phyloP scores from a whole-genome alignment of 371 early-diverging fungal genomes.

The Spiromyces aspiralis region DNA sequence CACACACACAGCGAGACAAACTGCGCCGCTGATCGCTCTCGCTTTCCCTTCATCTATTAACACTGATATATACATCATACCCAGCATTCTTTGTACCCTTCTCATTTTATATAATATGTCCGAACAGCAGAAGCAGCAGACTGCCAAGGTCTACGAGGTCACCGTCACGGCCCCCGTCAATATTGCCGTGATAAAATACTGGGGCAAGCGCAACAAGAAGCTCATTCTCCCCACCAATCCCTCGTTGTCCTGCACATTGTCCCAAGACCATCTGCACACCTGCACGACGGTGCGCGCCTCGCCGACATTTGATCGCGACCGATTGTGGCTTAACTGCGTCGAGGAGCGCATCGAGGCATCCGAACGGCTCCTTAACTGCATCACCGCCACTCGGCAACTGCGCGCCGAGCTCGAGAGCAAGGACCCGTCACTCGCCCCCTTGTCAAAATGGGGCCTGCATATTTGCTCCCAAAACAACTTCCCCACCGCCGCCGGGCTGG shows the following conservation, averaged over 20 bases:
- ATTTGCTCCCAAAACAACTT: conserved; percentile 95
- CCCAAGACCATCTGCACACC: conserved; percentile 86
- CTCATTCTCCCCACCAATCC: conserved; percentile 93
- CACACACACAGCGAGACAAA: too few species aligned
- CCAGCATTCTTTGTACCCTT: too few species aligned
- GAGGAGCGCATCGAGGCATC: conserved; percentile 68
- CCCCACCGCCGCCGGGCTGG: conserved; percentile 98
- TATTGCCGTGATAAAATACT: conserved; percentile 98
- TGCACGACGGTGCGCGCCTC: conserved; percentile 75
- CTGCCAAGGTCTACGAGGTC: conserved; percentile 25
- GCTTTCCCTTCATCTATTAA: too few species aligned
- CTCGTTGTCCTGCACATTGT: conserved; percentile 92
- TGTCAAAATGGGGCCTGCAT: conserved; percentile 49
- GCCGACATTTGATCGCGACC: conserved; percentile 41
- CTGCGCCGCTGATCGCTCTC: too few species aligned
- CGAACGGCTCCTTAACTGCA: conserved; percentile 69
- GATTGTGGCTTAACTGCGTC: conserved; percentile 88
- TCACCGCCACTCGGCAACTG: conserved; percentile 60
- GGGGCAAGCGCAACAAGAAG: conserved; percentile 90
- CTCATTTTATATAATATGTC: too few species aligned
- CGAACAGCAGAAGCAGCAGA: background rate
- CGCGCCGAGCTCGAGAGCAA: conserved; percentile 50
- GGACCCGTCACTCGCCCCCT: conserved; percentile 21
- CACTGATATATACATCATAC: too few species aligned
- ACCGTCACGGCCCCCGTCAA: conserved; percentile 96